Conservation (phyloP, 257 asterid species). For the Capsicum baccatum region DNA sequence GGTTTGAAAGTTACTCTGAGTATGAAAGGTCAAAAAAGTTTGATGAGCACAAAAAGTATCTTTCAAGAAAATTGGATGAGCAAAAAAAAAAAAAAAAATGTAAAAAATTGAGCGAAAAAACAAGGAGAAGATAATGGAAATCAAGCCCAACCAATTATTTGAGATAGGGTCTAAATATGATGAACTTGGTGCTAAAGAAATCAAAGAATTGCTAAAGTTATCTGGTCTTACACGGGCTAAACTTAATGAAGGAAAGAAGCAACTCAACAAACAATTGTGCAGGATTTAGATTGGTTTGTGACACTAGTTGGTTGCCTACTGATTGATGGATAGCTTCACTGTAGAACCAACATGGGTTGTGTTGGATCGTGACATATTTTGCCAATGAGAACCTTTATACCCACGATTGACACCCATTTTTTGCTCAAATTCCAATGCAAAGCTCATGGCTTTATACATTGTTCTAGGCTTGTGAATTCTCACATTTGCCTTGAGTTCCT, state of each 20-base stretch:
- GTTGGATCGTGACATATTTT: too few species aligned
- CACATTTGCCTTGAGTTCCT: too few species aligned
- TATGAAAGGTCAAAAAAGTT: slow-evolving; percentile 39
- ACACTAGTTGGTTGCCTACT: too few species aligned
- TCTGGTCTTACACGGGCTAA: slow-evolving; percentile 36
- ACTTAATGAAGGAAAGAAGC: slow-evolving; percentile 35
- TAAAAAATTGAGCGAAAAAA: slow-evolving; percentile 33
- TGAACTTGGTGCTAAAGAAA: slow-evolving; percentile 30
- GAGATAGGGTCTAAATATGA: slow-evolving; percentile 27
- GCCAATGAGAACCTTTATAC: too few species aligned
- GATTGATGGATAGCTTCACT: too few species aligned
- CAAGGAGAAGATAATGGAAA: slow-evolving; percentile 38
- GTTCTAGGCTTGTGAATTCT: too few species aligned
- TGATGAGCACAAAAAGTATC: slow-evolving; percentile 44
- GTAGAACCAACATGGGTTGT: too few species aligned
- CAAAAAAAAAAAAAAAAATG: neutral
- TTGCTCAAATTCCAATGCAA: too few species aligned
- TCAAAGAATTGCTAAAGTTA: slow-evolving; percentile 32
- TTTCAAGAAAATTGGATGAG: slow-evolving; percentile 35
- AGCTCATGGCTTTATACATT: too few species aligned
- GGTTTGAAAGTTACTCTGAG: slow-evolving; percentile 39
- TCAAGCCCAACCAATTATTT: slow-evolving; percentile 35
- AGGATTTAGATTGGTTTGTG: too few species aligned
- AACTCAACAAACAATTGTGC: neutral
- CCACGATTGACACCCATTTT: too few species aligned